Evolutionary conservation across 768 basidiomycete species (phyloP).

Genomic region (Suillus variegatus): DNA sequence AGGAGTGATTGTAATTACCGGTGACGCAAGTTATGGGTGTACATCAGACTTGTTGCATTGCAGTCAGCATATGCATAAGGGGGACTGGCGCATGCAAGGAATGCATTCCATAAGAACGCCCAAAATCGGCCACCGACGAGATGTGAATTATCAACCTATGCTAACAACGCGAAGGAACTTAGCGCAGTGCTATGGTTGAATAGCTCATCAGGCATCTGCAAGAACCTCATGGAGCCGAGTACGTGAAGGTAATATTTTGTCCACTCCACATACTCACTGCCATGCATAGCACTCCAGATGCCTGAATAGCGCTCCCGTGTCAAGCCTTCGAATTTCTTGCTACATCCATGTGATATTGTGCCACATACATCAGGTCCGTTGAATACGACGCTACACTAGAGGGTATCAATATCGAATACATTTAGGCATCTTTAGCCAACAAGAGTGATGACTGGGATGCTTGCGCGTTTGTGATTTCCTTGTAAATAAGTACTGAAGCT

Average conservation of each 20-base stretch:
- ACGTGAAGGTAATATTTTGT: neutral
- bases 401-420: neutral
- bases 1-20: neutral
- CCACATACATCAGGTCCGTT: slow-evolving; percentile 1
- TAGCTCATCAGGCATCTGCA: neutral
- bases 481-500: slow-evolving; percentile 44
- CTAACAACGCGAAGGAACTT: neutral
- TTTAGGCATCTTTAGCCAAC: neutral
- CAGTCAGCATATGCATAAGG: neutral
- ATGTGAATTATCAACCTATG: neutral
- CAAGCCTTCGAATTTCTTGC: neutral
- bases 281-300: neutral
- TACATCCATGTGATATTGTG: neutral
- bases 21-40: neutral
- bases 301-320: neutral
- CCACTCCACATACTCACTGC: neutral
- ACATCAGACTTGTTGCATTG: neutral
- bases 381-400: slow-evolving; percentile 5
- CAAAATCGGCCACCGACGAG: neutral
- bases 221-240: neutral
- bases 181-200: neutral
- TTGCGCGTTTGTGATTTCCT: slow-evolving; percentile 42
- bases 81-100: neutral
- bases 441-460: neutral
- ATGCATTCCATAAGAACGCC: neutral